Evolutionary conservation across 805 yeast species (phyloP).

Genomic region (Scheffersomyces amazonensis): DNA sequence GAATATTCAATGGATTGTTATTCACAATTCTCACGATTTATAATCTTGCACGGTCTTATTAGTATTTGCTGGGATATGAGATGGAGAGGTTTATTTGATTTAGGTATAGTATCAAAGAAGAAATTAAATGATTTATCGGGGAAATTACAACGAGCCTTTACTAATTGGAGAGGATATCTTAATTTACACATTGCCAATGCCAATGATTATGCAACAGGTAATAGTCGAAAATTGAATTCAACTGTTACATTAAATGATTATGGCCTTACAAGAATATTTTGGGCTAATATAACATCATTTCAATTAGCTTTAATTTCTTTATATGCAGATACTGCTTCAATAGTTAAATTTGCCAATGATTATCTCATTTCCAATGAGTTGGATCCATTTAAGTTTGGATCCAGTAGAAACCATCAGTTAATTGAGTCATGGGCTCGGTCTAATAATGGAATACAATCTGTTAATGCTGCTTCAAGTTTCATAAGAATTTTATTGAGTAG

Average conservation of each 20-base stretch:
- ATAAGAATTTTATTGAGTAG: conserved; percentile 18
- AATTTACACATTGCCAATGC: conserved; percentile 27
- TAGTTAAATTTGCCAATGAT: conserved; percentile 8
- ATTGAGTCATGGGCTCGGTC: conserved; percentile 21
- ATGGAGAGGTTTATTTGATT: conserved; percentile 24
- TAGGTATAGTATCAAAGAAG: conserved; percentile 29
- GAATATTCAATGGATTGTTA: conserved; percentile 32
- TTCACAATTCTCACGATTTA: conserved; percentile 31
- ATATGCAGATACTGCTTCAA: conserved; percentile 18
- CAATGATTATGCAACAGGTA: conserved; percentile 9
- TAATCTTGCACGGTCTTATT: conserved; percentile 34
- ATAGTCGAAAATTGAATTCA: background rate
- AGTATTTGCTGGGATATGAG: conserved; percentile 29
- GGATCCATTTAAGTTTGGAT: conserved; percentile 9
- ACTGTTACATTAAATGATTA: conserved; percentile 19
- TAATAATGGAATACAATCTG: conserved; percentile 17
- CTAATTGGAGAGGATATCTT: conserved; percentile 34
- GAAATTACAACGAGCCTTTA: conserved; percentile 26
- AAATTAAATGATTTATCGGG: conserved; percentile 23
- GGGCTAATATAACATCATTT: conserved; percentile 26
- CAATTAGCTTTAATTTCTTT: conserved; percentile 20
- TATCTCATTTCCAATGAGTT: conserved; percentile 6
- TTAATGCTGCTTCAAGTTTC: conserved; percentile 22
- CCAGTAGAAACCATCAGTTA: conserved; percentile 8
- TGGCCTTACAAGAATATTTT: conserved; percentile 26